These are phyloP conservation scores for Penicillium antarcticum DNA, from an alignment of 495 filamentous ascomycete genomes.

Conservation along the genomic window DNA sequence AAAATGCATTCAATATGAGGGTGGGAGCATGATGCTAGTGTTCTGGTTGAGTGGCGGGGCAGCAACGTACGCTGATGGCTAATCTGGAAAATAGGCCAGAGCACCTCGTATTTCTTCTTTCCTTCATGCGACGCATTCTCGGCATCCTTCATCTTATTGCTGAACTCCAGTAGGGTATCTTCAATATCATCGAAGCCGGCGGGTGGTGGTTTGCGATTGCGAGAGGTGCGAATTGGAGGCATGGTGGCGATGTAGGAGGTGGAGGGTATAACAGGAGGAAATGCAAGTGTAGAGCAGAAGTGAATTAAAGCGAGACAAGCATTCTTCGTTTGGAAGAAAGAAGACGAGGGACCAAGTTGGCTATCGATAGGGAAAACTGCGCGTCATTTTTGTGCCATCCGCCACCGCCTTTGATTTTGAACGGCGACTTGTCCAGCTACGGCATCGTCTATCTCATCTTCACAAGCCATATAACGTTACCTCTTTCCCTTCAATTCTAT, in stretches of 20 bases:
- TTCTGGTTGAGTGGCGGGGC: background rate
- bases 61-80: slow-evolving; percentile 75
- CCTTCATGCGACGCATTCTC: slow-evolving; percentile 76
- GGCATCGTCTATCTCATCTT: background rate
- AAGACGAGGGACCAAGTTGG: background rate
- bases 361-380: slow-evolving; percentile 10
- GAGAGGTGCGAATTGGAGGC: slow-evolving; percentile 77
- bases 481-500: background rate
- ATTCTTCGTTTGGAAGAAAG: slow-evolving; percentile 3
- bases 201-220: slow-evolving; percentile 85
- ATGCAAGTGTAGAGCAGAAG: background rate
- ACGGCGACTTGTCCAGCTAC: background rate
- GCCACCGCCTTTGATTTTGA: slow-evolving; percentile 31
- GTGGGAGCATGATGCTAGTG: too few species aligned
- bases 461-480: background rate
- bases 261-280: background rate
- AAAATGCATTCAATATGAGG: background rate
- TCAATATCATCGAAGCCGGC: slow-evolving; percentile 96
- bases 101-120: slow-evolving; percentile 79
- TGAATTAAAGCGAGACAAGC: background rate
- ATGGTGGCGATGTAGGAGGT: slow-evolving; percentile 44
- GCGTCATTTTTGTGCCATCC: slow-evolving; percentile 33
- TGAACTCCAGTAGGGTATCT: slow-evolving; percentile 91
- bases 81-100: slow-evolving; percentile 98
- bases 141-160: slow-evolving; percentile 98